Evolutionary conservation across 768 basidiomycete species (phyloP).

Genomic region (Leccinum disarticulatum): DNA sequence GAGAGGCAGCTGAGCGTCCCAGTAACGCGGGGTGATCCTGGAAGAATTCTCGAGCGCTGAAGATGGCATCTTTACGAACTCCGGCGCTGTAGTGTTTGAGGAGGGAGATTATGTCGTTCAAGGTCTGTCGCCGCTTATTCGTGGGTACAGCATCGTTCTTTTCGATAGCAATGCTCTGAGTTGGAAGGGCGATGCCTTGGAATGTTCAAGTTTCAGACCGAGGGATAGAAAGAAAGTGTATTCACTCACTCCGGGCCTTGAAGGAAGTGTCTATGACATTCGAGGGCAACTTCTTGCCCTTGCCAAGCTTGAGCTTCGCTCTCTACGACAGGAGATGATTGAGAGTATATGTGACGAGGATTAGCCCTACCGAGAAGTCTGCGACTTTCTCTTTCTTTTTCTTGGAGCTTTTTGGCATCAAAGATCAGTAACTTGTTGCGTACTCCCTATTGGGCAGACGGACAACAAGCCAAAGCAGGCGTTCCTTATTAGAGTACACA

Average conservation of each 20-base stretch:
- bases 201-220: conserved; percentile 14
- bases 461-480: background rate
- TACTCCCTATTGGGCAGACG: conserved; percentile 9
- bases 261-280: conserved; percentile 97
- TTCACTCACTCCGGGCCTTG: conserved; percentile 81
- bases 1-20: conserved; percentile 46
- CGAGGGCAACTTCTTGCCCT: conserved; percentile 76
- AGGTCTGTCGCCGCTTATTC: conserved; percentile 72
- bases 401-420: conserved; percentile 84
- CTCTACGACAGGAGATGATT: conserved; percentile 51
- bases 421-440: background rate
- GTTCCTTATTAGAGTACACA: too few relatives aligned
- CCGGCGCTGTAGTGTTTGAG: conserved; percentile 81
- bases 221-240: background rate
- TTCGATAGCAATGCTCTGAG: conserved; percentile 69
- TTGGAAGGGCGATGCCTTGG: conserved; percentile 85
- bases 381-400: conserved; percentile 85
- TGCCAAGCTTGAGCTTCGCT: conserved; percentile 95
- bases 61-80: conserved; percentile 76
- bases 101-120: conserved; percentile 75
- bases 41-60: conserved; percentile 71
- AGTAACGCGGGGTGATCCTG: conserved; percentile 59
- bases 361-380: conserved; percentile 70
- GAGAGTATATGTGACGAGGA: background rate
- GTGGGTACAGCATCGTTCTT: conserved; percentile 60